Conservation (phyloP, 805 yeast species). For the Priceomyces medius region DNA sequence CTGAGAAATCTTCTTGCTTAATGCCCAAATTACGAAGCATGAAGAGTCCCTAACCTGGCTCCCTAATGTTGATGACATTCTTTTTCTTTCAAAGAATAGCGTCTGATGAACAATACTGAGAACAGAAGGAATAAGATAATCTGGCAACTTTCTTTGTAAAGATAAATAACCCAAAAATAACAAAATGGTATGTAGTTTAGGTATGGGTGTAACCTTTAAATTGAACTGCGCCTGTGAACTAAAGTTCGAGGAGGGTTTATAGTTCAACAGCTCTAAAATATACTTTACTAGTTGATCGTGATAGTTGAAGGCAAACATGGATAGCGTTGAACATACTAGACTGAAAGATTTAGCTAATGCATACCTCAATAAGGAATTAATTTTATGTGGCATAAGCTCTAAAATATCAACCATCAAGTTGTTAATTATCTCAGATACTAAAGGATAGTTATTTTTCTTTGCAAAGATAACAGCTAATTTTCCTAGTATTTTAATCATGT, state of each 20-base stretch:
- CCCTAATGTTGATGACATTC: constrained; percentile 55
- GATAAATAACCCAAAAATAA: constrained; percentile 50
- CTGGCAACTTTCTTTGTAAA: constrained; percentile 27
- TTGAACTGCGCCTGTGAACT: constrained; percentile 9
- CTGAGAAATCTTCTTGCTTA: constrained; percentile 42
- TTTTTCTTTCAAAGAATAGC: constrained; percentile 57
- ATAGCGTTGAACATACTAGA: constrained; percentile 39
- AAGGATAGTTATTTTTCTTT: constrained; percentile 27
- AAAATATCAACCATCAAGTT: constrained; percentile 42
- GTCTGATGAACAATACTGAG: constrained; percentile 43
- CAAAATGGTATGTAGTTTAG: constrained; percentile 58
- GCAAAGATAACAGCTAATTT: constrained; percentile 34
- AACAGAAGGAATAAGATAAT: constrained; percentile 18
- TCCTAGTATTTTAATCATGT: constrained; percentile 32
- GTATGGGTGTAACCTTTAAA: constrained; percentile 27
- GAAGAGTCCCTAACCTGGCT: constrained; percentile 79
- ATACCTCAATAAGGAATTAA: constrained; percentile 60
- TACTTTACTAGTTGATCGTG: constrained; percentile 42
- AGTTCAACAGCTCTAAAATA: constrained; percentile 32
- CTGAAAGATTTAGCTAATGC: constrained; percentile 66
- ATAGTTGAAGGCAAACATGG: constrained; percentile 33
- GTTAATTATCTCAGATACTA: constrained; percentile 49
- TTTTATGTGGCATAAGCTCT: constrained; percentile 27
- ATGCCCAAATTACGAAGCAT: constrained; percentile 82
- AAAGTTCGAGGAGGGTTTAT: constrained; percentile 6